Base-by-base conservation (phyloP, 179 eudicot species). In the Beta macrorhiza region DNA sequence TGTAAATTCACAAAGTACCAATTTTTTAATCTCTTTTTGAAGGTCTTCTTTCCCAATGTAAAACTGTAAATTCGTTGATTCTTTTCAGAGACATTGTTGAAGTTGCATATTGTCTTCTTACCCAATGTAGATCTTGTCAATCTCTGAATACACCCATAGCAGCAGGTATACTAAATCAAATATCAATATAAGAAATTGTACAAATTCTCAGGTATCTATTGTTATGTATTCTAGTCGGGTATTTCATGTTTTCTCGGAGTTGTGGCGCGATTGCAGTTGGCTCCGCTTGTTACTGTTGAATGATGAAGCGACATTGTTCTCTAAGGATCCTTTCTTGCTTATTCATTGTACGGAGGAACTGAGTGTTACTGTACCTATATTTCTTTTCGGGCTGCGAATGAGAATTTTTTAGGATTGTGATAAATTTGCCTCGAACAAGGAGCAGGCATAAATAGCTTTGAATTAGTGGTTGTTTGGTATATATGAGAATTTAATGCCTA, bases 1-100 rank as follows among this genome's bases (percentile, higher is more conserved):
- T 45, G 51, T 78, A 51, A 67, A 65, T 65, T 51, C 63, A 25
- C 14, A 51, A 45, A 58, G n/a, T 63, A 62, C 56, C 67, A 75
- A 52, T 61, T 19, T 74, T 17, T 17, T 69, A 19, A 15, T 64
- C 53, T 14, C 22, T 22, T 37, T 29, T 57, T 32, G 2, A 56
- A 67, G 72, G 72, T 55, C 56, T 37, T 59, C n/a, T 7, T 45
- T 20, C 72, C 17, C 42, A 37, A 37, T 37, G 42, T 37, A 37
- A 37, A 37, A 37, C 37, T 44, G 5, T 8, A 14, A 14, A 16
- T 68, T 71, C 17, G 4, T 56, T 68, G 45, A n/a, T 19, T 19
- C 13, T 56, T 79, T 70, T 51, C 49, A 20, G 61, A 58, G 71
- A 67, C 63, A 7, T 16, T 25, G 9, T 32, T 15, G 15, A 37